Base-by-base conservation (phyloP, 225 moss, liverwort and hornwort species). In the Polytrichum commune region DNA sequence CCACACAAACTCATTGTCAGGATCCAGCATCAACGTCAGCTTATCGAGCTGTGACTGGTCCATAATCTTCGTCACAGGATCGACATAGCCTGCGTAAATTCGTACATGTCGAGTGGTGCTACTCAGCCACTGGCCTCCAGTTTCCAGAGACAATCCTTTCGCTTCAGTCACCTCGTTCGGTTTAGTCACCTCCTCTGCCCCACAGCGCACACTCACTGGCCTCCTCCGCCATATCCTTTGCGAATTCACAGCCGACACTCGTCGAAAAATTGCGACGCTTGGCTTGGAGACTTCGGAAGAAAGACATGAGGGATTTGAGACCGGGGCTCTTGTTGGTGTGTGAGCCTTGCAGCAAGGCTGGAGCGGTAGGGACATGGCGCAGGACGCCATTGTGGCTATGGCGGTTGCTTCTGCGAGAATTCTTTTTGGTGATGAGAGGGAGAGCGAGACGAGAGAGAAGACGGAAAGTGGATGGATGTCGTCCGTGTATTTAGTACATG, bases 1-100 rank as follows among this genome's bases (percentile, higher is more conserved):
- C 98, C 98, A 98, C 64, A 81, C 64, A 66, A 98, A 98, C 77
- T 98, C 98, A 55, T 91, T 81, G 76, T 95, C 98, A 22, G 98
- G 87, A 75, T 98, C 98, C 61, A 98, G 87, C 88, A 95, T 98
- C 65, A 98, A 88, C 6, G 98, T 90, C 24, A 98, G 70, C 90
- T 98, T 98, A 78, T 95, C 98, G 69, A 93, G 80, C 67, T 91
- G 95, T 70, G 82, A 76, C 68, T 98, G 98, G 86, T 98, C 98
- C 95, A 98, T 75, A 24, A 77, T 46, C 20, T 69, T 66, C 19
- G 92, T 87, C 73, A 66, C 80, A 18, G 93, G 95, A 79, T 98
- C 95, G 4, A 87, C 70, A 23, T 90, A 90, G 19, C 95, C 95
- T 2, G 94, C 72, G 22, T 90, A 98, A 66, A 98, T 75, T 69